These are phyloP conservation scores for Sporothrix inflata DNA, from an alignment of 2,329 filamentous ascomycete species.

Conservation along the genomic window DNA sequence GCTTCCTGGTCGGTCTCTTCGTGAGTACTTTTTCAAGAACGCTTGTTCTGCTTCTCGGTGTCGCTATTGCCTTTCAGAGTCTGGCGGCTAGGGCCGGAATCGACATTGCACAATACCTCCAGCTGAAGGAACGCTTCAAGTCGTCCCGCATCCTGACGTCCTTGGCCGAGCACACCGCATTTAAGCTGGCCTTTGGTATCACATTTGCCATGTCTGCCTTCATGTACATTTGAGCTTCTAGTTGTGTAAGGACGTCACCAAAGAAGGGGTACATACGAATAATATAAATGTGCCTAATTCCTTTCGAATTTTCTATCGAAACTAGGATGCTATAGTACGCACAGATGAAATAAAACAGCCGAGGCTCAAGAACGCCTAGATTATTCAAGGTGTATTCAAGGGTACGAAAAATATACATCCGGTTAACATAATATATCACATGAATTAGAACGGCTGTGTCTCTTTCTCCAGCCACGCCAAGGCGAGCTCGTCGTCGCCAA, in stretches of 20 bases:
- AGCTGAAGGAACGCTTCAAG: constrained; percentile 44
- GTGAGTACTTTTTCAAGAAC: constrained; percentile 73
- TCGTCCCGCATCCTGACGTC: constrained; percentile 51
- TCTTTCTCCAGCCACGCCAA: constrained; percentile 84
- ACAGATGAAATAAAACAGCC: neutral
- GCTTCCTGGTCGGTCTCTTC: constrained; percentile 65
- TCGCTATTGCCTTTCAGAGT: constrained; percentile 57
- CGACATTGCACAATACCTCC: constrained; percentile 45
- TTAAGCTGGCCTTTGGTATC: constrained; percentile 70
- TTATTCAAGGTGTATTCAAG: neutral
- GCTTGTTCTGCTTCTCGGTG: constrained; percentile 67
- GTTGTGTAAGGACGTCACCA: neutral
- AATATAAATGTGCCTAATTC: neutral
- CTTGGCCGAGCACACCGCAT: constrained; percentile 62
- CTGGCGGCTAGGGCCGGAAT: constrained; percentile 50
- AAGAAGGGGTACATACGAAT: neutral
- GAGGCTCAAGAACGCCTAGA: neutral
- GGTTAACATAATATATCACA: neutral
- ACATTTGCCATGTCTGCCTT: constrained; percentile 74
- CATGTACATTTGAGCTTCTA: constrained; percentile 47
- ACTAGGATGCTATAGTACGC: neutral
- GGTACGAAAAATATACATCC: neutral
- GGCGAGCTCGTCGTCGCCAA: constrained; percentile 72
- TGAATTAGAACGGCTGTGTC: constrained; percentile 63
- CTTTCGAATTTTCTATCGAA: neutral